Evolutionary conservation across 1,284 basidiomycete genomes (phyloP), one percentile per base, ranked within the genome.

Genomic region (Pyrrhoderma lamaoense): DNA sequence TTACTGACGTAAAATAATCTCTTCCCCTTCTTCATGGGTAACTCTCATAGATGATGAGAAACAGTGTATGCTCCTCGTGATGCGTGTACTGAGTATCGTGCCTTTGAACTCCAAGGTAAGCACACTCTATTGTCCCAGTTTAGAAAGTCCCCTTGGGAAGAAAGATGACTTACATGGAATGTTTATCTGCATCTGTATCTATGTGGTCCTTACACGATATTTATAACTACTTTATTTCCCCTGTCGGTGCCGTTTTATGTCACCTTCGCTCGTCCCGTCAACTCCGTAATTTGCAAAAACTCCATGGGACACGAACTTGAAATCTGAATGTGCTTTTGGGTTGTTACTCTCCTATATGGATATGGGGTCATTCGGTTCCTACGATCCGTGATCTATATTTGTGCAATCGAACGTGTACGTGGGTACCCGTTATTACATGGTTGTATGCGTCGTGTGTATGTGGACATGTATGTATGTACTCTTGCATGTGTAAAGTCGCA

Each of bases 71-170:
- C 70, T 98, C 50, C 73, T 99, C 53, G 92, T 99, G 64, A 98
- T 99, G 93, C 79, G 95, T 35, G 91, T 93, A 50, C 73, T 98
- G 43, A 93, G 89, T 65, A 91, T 98, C 56, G 83, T 99, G 27
- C 93, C 93, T 34, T 70, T 99, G 60, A 87, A 82, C 62, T 97
- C 93, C 75, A 89, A 92, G 75, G 91, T 92, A 63, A 65, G 80
- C 38, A 46, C 31, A 39, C 22, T 19, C 27, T 18, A 34, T 22
- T 18, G 16, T 34, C 35, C 23, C 23, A 38, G 22, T 36, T 11
- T 23, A 38, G 19, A 27, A 35, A 31, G 11, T 5, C 27, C 27
- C 27, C 27, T 31, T 31, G 27, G 27, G 27, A 31, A 31, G 27
- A 11, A 11, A 31, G 27, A 5, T 5, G 11, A 31, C 27, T 31